A percentile compares a stretch with the other conserved stretches of the same genome.
Evolutionary conservation across 83 land plant species (phyloP).

Genomic region (Thuja plicata): DNA sequence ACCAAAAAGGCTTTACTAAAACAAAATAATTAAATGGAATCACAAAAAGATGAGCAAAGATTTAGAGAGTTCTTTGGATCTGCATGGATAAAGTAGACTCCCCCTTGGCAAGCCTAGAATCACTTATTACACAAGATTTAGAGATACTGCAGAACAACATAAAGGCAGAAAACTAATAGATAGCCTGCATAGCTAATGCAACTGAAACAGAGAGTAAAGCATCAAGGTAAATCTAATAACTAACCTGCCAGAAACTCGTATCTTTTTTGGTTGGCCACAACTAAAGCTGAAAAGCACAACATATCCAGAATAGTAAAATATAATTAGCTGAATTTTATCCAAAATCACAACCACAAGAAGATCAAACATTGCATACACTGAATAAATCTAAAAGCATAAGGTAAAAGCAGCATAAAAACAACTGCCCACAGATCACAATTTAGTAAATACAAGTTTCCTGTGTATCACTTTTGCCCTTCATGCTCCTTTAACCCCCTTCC

Average conservation of each 20-base stretch:
- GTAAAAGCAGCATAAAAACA: not conserved
- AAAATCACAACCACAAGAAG: not conserved
- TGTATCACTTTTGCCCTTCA: not conserved
- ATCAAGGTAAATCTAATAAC: not conserved
- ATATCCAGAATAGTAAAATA: not conserved
- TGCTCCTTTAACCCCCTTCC: not conserved
- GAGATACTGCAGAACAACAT: not conserved
- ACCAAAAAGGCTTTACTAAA: not conserved
- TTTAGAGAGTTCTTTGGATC: not conserved
- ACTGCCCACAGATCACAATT: not conserved
- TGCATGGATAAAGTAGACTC: not conserved
- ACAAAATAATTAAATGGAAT: not conserved
- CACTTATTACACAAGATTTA: not conserved
- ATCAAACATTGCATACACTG: not conserved
- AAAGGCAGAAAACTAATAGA: not conserved
- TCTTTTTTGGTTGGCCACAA: conserved; percentile 10
- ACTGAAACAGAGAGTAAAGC: not conserved
- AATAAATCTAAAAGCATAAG: not conserved
- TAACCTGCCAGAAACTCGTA: conserved; percentile 11
- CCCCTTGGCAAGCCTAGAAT: not conserved
- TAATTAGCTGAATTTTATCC: not conserved
- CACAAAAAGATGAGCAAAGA: not conserved
- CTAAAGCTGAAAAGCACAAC: conserved; percentile 2
- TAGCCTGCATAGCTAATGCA: not conserved
- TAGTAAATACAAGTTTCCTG: too few relatives aligned